Percentiles rank a stretch among this genome's conserved stretches.
Conservation (phyloP, 2,329 filamentous ascomycete species). For the Hymenoscyphus fructigenus region DNA sequence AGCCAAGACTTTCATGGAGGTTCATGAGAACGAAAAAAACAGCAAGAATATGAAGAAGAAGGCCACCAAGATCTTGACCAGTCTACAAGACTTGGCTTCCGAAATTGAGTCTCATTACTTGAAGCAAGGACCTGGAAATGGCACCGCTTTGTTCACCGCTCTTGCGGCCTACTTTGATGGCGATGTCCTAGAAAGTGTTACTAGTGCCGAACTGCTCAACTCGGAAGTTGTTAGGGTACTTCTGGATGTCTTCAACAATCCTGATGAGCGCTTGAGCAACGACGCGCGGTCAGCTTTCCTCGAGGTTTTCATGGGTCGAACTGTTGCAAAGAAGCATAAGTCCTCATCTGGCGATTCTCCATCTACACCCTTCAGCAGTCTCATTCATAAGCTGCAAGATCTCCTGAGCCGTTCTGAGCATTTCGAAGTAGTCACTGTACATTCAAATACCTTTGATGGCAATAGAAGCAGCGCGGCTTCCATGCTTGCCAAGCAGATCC, state of each 20-base stretch:
- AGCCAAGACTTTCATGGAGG: constrained; percentile 80
- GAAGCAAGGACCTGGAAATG: constrained; percentile 52
- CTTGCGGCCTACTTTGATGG: constrained; percentile 84
- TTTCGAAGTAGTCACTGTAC: constrained; percentile 95
- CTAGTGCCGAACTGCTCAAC: constrained; percentile 88
- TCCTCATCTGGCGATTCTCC: constrained; percentile 67
- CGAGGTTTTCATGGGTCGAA: constrained; percentile 85
- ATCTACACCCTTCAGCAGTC: constrained; percentile 81
- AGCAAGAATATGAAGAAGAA: constrained; percentile 75
- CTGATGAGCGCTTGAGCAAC: constrained; percentile 58
- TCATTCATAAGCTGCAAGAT: constrained; percentile 94
- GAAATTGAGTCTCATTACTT: constrained; percentile 74
- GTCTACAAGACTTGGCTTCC: constrained; percentile 68
- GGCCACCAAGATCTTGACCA: constrained; percentile 71
- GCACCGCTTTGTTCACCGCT: constrained; percentile 67
- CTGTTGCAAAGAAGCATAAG: constrained; percentile 60
- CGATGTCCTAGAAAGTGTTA: constrained; percentile 88
- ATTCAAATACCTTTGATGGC: constrained; percentile 86
- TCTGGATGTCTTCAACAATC: constrained; percentile 76
- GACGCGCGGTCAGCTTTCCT: constrained; percentile 81
- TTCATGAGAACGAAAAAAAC: constrained; percentile 74
- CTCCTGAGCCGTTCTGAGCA: constrained; percentile 94
- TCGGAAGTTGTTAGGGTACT: constrained; percentile 86
- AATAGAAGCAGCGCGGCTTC: constrained; percentile 89
- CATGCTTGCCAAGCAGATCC: constrained; percentile 94